These are phyloP conservation scores for Malassezia dermatis DNA, from an alignment of 1,284 basidiomycete species.

Conservation along the genomic window DNA sequence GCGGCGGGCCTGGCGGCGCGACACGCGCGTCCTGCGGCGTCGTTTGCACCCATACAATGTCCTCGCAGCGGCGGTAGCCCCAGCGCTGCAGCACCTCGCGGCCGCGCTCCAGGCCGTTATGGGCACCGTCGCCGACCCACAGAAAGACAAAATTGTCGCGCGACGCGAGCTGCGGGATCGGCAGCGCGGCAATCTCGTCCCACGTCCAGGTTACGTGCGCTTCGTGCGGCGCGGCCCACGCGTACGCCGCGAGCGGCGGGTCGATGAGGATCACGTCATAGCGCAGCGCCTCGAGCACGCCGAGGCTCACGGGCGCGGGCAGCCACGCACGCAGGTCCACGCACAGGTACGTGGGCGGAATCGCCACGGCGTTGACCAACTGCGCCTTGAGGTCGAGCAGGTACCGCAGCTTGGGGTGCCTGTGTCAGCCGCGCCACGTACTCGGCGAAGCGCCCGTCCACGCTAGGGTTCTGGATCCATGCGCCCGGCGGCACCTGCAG, in stretches of 20 bases:
- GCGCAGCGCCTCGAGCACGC: slow-evolving; percentile 53
- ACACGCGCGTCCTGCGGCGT: slow-evolving; percentile 51
- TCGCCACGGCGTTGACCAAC: slow-evolving; percentile 23
- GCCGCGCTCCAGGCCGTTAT: slow-evolving; percentile 81
- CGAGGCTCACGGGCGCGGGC: slow-evolving; percentile 19
- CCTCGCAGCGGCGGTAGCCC: slow-evolving; percentile 91
- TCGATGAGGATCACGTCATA: slow-evolving; percentile 91
- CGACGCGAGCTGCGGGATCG: slow-evolving; percentile 70
- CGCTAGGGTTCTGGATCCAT: slow-evolving; percentile 31
- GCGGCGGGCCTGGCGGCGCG: slow-evolving; percentile 1
- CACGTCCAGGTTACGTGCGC: slow-evolving; percentile 57
- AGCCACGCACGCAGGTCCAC: slow-evolving; percentile 27
- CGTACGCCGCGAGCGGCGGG: slow-evolving; percentile 59
- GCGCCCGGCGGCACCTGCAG: slow-evolving; percentile 31
- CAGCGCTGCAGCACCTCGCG: slow-evolving; percentile 80
- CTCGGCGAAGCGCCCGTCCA: slow-evolving; percentile 78
- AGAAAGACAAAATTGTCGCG: slow-evolving; percentile 77
- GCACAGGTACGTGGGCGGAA: slow-evolving; percentile 33
- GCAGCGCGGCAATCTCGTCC: slow-evolving; percentile 69
- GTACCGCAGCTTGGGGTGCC: slow-evolving; percentile 35
- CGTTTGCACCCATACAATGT: slow-evolving; percentile 93
- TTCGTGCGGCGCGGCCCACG: slow-evolving; percentile 24
- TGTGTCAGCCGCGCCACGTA: slow-evolving; percentile 62
- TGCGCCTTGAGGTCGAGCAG: slow-evolving; percentile 34
- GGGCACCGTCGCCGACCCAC: slow-evolving; percentile 86